Percentiles rank a stretch among this genome's conserved stretches.
Conservation (phyloP, 257 asterid species). For the Catharanthus roseus region DNA sequence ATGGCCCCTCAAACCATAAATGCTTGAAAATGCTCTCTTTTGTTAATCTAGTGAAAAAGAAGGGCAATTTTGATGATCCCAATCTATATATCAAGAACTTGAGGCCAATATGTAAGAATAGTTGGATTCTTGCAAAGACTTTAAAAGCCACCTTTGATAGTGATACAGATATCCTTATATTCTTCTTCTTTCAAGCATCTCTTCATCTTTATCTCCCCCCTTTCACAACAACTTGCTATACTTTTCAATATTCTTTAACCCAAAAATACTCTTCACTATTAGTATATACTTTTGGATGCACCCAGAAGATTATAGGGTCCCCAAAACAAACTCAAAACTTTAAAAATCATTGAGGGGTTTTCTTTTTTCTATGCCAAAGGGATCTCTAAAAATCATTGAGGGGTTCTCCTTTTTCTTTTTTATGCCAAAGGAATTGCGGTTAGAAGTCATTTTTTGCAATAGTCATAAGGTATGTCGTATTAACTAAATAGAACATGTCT, state of each 20-base stretch:
- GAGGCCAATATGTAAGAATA: slow-evolving; percentile 37
- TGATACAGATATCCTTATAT: slow-evolving; percentile 28
- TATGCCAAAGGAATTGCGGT: too few species aligned
- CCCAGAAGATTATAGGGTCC: too few species aligned
- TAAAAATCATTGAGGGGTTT: too few species aligned
- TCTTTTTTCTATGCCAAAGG: too few species aligned
- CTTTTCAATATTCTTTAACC: slow-evolving; percentile 19
- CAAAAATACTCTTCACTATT: neutral
- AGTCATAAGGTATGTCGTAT: too few species aligned
- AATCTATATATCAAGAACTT: slow-evolving; percentile 34
- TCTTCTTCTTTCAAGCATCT: slow-evolving; percentile 7
- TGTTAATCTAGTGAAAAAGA: slow-evolving; percentile 26
- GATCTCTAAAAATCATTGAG: too few species aligned
- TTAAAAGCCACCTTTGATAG: slow-evolving; percentile 24
- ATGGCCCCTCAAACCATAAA: slow-evolving; percentile 61
- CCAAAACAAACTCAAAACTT: neutral
- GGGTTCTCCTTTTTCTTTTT: too few species aligned
- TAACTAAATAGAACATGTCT: too few species aligned
- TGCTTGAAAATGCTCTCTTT: slow-evolving; percentile 27
- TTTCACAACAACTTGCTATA: slow-evolving; percentile 15
- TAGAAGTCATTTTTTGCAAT: too few species aligned
- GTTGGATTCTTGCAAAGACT: neutral
- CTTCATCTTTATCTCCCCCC: neutral
- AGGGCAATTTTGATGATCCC: slow-evolving; percentile 26
- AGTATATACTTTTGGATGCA: neutral